Evolutionary conservation across 306 rosid genomes (phyloP).

Genomic region (Trifolium repens): DNA sequence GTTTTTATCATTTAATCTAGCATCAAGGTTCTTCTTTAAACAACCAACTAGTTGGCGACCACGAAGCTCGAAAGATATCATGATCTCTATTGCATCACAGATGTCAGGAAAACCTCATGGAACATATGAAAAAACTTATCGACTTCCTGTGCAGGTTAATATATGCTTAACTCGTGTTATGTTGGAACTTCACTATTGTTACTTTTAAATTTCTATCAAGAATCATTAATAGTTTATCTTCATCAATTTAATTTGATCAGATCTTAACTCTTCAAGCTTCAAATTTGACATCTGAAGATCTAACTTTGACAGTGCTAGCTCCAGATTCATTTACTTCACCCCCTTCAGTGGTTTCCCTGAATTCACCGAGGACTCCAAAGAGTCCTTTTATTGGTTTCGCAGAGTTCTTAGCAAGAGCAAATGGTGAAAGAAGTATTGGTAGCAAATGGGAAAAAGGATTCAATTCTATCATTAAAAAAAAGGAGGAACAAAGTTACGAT

Average conservation of each 20-base stretch:
- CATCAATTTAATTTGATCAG: slow-evolving; percentile 60
- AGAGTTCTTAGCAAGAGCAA: slow-evolving; percentile 59
- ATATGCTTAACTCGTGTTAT: slow-evolving; percentile 19
- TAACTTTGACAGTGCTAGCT: slow-evolving; percentile 86
- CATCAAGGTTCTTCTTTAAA: slow-evolving; percentile 85
- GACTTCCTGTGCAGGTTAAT: slow-evolving; percentile 84
- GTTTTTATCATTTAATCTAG: slow-evolving; percentile 48
- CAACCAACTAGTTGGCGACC: slow-evolving; percentile 89
- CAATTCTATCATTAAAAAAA: slow-evolving; percentile 49
- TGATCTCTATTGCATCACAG: slow-evolving; percentile 78
- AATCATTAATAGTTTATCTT: slow-evolving; percentile 36
- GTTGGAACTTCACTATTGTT: slow-evolving; percentile 2
- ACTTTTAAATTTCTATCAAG: not conserved
- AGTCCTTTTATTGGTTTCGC: slow-evolving; percentile 73
- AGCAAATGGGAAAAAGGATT: slow-evolving; percentile 53
- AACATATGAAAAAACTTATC: slow-evolving; percentile 56
- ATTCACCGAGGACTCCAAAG: slow-evolving; percentile 72
- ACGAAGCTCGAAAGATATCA: slow-evolving; percentile 76
- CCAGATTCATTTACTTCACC: slow-evolving; percentile 76
- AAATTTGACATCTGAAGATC: slow-evolving; percentile 89
- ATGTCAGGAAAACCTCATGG: slow-evolving; percentile 61
- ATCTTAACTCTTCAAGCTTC: slow-evolving; percentile 94
- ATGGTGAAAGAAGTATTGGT: slow-evolving; percentile 49
- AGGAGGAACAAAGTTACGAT: slow-evolving; percentile 50
- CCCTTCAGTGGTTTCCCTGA: slow-evolving; percentile 73